Evolutionary conservation across 2,329 filamentous ascomycete genomes (phyloP).

Genomic region (Aspergillus luchuensis): DNA sequence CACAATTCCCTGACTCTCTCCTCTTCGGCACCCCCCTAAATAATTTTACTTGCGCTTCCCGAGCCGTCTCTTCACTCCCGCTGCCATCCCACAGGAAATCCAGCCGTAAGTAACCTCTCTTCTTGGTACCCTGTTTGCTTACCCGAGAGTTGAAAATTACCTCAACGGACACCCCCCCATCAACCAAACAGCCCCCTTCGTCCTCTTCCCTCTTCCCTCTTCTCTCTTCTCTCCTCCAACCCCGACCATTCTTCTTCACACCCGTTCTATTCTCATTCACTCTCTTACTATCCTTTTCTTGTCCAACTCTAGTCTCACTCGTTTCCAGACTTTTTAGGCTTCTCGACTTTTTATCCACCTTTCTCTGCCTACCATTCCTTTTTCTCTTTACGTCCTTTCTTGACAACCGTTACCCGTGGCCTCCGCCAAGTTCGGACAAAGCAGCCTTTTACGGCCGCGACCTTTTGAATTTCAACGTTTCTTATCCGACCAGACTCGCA

Average conservation of each 20-base stretch:
- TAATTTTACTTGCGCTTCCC: conserved; percentile 7
- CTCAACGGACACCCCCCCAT: conserved; percentile 14
- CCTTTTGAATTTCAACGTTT: conserved; percentile 53
- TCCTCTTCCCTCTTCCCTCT: conserved; percentile 18
- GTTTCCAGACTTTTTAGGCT: conserved; percentile 25
- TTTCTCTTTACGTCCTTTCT: conserved; percentile 20
- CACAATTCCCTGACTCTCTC: neutral
- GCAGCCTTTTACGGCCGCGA: conserved; percentile 47
- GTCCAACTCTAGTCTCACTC: conserved; percentile 33
- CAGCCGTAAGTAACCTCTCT: neutral
- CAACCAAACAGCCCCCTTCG: conserved; percentile 25
- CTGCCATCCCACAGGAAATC: conserved; percentile 2
- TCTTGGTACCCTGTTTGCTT: neutral
- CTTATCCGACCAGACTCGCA: conserved; percentile 44
- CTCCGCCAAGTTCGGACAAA: conserved; percentile 47
- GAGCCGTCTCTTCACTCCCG: conserved; percentile 1
- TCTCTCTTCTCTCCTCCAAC: conserved; percentile 31
- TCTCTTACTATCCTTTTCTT: conserved; percentile 15
- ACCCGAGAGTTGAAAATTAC: conserved; percentile 7
- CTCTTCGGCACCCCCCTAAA: neutral
- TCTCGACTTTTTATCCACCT: conserved; percentile 10
- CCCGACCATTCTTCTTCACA: conserved; percentile 18
- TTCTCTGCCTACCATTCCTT: conserved; percentile 12
- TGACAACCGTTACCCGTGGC: conserved; percentile 40
- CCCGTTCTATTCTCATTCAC: conserved; percentile 29